Evolutionary conservation across 768 basidiomycete genomes (phyloP).

Genomic region (Amanita fuliginea): DNA sequence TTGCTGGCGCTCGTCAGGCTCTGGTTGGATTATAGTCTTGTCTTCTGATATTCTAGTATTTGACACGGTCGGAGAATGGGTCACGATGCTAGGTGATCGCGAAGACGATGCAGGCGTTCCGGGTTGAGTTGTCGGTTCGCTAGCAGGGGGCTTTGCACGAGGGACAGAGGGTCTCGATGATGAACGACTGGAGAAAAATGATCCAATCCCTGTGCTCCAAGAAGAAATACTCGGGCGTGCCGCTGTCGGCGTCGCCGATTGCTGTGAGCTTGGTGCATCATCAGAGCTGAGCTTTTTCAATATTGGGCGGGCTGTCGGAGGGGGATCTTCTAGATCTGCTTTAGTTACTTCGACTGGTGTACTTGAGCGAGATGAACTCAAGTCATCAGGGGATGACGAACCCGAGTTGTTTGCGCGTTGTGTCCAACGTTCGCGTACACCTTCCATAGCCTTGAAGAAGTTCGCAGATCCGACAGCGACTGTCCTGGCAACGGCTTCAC

Average conservation of each 20-base stretch:
- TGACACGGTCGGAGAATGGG: neutral
- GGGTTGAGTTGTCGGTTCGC: neutral
- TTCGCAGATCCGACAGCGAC: conserved; percentile 63
- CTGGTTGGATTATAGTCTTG: neutral
- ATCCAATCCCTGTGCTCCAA: conserved; percentile 23
- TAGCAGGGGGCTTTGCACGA: neutral
- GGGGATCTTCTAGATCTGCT: conserved; percentile 20
- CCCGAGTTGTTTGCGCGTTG: conserved; percentile 16
- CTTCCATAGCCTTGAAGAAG: conserved; percentile 86
- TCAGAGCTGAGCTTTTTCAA: neutral
- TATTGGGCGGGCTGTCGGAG: conserved; percentile 4
- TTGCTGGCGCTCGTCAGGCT: neutral
- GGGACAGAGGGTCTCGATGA: neutral
- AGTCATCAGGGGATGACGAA: conserved; percentile 13
- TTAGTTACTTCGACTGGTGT: conserved; percentile 29
- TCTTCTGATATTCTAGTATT: neutral
- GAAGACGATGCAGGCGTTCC: neutral
- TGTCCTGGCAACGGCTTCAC: conserved; percentile 79
- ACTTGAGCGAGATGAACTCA: conserved; percentile 21
- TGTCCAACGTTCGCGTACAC: conserved; percentile 68
- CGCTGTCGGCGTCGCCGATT: conserved; percentile 2
- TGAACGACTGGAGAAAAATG: conserved; percentile 18
- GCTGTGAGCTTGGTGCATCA: conserved; percentile 3
- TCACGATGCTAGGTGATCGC: neutral
- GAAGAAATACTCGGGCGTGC: conserved; percentile 14